Base-by-base conservation (phyloP, 306 rosid species). In the Vigna angularis region DNA sequence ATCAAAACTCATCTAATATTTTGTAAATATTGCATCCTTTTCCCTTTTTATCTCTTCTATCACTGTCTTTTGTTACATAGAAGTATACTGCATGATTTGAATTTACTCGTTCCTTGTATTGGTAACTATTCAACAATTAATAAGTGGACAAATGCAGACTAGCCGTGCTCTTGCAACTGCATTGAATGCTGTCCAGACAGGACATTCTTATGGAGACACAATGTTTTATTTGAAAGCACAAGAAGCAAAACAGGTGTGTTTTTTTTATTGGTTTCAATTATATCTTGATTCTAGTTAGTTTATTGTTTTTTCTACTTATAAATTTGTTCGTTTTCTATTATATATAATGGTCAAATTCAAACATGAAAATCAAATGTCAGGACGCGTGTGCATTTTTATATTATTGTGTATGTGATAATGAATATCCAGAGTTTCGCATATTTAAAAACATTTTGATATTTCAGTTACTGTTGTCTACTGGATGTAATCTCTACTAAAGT, bases 171-270 rank as follows among this genome's bases (percentile, higher is more conserved):
- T 96, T 65, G 97, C 98, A 80, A 79, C 86, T 80, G 89, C 96
- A 48, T 70, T 96, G 74, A 96, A 96, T 80, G 89, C 79, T 81
- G 88, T 88, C 52, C 98, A 89, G 66, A 96, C 99, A 42, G 88
- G 88, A 83, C 97, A 96, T 85, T 81, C 98, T 50, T 93, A 85
- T 84, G 99, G 97, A 71, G 99, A 96, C 67, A 56, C 86, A 45
- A 96, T 91, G 94, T 98, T 96, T 78, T 83, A 85, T 28, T 68
- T 30, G 77, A 93, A 91, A 79, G 99, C 96, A 67, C 66, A 75
- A 16, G 80, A 91, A 79, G 86, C 90, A 6, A 89, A 91, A 74
- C 94, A 83, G 92, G 99, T 96, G 87, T 65, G 75, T 71, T 57
- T 10, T 44, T 85, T 62, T 76, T 62, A 49, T 70, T 74, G 9